Evolutionary conservation across 768 basidiomycete genomes (phyloP).

Genomic region (Boletales sp.): DNA sequence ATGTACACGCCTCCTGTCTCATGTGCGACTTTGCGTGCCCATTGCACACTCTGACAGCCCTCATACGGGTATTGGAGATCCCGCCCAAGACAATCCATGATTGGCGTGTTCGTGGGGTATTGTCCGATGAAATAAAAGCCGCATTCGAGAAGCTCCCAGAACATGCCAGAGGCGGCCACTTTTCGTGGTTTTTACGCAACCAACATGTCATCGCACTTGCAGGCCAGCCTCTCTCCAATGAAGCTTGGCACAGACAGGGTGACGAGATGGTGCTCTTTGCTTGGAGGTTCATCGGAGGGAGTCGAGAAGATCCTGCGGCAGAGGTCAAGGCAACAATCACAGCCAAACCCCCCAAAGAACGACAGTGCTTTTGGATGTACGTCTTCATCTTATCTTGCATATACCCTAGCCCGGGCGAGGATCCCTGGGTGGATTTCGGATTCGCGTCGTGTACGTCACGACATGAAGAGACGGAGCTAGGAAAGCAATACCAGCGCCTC

Average conservation of each 20-base stretch:
- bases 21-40: too few relatives aligned
- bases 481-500: background rate
- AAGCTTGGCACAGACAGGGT: background rate
- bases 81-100: conserved; percentile 27
- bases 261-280: too few relatives aligned
- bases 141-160: conserved; percentile 24
- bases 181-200: conserved; percentile 36
- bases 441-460: conserved; percentile 14
- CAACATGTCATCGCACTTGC: conserved; percentile 26
- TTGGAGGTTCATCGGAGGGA: conserved; percentile 3
- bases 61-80: conserved; percentile 20
- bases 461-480: conserved; percentile 6
- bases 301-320: background rate
- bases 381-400: background rate
- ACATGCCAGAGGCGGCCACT: conserved; percentile 26
- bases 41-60: conserved; percentile 7
- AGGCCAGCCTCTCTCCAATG: background rate
- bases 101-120: conserved; percentile 32
- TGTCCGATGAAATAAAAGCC: conserved; percentile 33
- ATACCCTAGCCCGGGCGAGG: background rate
- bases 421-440: conserved; percentile 15
- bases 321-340: background rate
- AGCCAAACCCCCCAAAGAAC: background rate
- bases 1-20: too few relatives aligned
- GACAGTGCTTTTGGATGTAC: conserved; percentile 1